Evolutionary conservation across 2,329 filamentous ascomycete species (phyloP).

Genomic region (Colletotrichum sp.): DNA sequence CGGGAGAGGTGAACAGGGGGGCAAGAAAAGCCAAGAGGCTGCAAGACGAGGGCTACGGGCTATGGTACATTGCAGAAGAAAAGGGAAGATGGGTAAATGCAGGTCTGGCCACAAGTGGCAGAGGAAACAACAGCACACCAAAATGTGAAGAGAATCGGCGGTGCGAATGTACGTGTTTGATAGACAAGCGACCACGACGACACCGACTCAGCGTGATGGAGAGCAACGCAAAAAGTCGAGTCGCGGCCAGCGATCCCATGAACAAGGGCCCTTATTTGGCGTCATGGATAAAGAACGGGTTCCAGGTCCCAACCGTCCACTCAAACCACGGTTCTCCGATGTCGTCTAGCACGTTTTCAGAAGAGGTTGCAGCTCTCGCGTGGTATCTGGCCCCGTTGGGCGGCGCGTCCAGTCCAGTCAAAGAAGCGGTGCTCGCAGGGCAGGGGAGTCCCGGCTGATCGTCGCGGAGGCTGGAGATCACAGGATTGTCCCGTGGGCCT

Average conservation of each 20-base stretch:
- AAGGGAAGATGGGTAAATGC: not conserved
- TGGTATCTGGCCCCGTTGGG: constrained; percentile 7
- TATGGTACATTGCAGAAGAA: not conserved
- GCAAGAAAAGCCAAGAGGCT: not conserved
- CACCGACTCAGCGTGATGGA: not conserved
- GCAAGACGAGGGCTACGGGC: not conserved
- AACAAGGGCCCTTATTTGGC: not conserved
- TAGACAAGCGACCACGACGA: not conserved
- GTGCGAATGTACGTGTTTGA: not conserved
- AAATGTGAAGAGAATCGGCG: not conserved
- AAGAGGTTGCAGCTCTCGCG: constrained; percentile 11
- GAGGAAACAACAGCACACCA: not conserved
- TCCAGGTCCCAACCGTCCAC: not conserved
- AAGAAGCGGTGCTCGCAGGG: not conserved
- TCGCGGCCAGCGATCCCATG: not conserved
- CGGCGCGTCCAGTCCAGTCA: not conserved
- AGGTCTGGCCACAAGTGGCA: not conserved
- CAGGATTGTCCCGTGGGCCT: constrained; percentile 24
- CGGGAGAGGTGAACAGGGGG: not conserved
- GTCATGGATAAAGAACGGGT: constrained; percentile 1
- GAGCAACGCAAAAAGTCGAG: not conserved
- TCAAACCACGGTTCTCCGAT: not conserved
- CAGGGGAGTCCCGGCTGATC: constrained; percentile 23
- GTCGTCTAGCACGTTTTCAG: constrained; percentile 1
- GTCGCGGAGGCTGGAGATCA: constrained; percentile 25